These are phyloP conservation scores for Metarhizium album DNA, from an alignment of 2,329 filamentous ascomycete species.

Conservation along the genomic window DNA sequence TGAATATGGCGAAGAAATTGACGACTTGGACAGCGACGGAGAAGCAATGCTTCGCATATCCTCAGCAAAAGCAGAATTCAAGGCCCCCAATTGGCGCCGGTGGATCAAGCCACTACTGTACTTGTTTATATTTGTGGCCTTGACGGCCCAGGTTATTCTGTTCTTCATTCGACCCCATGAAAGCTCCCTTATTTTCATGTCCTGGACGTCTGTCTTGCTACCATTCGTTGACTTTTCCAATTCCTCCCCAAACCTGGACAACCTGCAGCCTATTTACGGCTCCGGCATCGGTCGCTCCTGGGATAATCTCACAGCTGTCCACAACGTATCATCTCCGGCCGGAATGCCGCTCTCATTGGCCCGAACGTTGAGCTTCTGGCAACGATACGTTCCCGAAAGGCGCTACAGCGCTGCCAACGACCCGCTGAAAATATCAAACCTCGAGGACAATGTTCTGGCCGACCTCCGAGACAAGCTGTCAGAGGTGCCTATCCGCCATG, in stretches of 20 bases:
- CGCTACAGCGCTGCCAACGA: slow-evolving; percentile 25
- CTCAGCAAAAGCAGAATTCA: background rate
- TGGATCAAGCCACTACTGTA: slow-evolving; percentile 7
- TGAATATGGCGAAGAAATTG: slow-evolving; percentile 8
- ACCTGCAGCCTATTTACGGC: slow-evolving; percentile 13
- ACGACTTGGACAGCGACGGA: slow-evolving; percentile 8
- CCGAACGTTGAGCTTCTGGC: slow-evolving; percentile 14
- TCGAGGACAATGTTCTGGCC: slow-evolving; percentile 21
- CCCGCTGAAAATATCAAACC: slow-evolving; percentile 30
- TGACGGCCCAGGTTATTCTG: slow-evolving; percentile 14
- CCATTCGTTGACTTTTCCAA: slow-evolving; percentile 23
- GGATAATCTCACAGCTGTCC: slow-evolving; percentile 20
- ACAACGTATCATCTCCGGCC: slow-evolving; percentile 9
- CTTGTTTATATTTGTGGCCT: slow-evolving; percentile 4
- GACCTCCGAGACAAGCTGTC: slow-evolving; percentile 15
- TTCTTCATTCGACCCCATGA: slow-evolving; percentile 17
- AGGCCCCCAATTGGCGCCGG: background rate
- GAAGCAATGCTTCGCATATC: slow-evolving; percentile 2
- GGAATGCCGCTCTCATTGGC: slow-evolving; percentile 18
- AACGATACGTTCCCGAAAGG: slow-evolving; percentile 15
- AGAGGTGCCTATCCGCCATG: slow-evolving; percentile 28
- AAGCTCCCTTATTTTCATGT: slow-evolving; percentile 22
- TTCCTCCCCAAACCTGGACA: slow-evolving; percentile 16
- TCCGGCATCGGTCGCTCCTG: slow-evolving; percentile 14
- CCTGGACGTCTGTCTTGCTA: slow-evolving; percentile 22